Base-by-base conservation (phyloP, 805 yeast genomes). In the Candida sphagnicola region DNA sequence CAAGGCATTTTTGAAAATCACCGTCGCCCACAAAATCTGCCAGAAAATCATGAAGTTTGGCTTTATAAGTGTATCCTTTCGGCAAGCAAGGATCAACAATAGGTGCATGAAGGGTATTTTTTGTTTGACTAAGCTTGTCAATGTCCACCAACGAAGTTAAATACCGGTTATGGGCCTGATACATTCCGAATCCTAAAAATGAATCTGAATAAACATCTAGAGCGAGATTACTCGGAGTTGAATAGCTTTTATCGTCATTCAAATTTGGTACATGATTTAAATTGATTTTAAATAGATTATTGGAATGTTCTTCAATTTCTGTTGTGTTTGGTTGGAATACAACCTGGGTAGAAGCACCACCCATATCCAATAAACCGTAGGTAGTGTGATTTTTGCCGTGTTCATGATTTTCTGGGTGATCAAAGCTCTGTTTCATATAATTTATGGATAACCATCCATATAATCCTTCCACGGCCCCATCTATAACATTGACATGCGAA, bases 391-490 rank as follows among this genome's bases (percentile, higher is more conserved):
- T 59, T 32, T 68, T 62, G 4, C 75, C 77, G 38, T 67, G 74
- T 24, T 65, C 51, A 34, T 66, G 72, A 4, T 51, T 46, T 8
- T 45, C 48, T 1, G 68, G 67, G n/a, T 53, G 38, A 28, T 62
- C 67, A 25, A 77, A 58, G 0, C 75, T 51, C 1, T 77, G 77
- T 19, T 73, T 62, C 44, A 78, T 52, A 37, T 77, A 78, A 50
- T 82, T 82, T 18, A 80, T 54, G 0, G 84, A 72, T 6, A 81
- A 57, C 88, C 88, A 82, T 2, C 82, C 80, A 47, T 78, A 78
- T 10, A 81, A 44, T 0, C 87, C 88, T 53, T 82, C 88, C 3
- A 68, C 57, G 43, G 80, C 83, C 0, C 87, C 88, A 41, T 77
- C 78, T 5, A 82, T 72, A 10, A 78, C 67, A 44, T 75, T 76